A percentile compares a stretch with the other conserved stretches of the same genome.
phyloP scores from a whole-genome alignment of 345 rosid species.

The Citrus mangshanensis region DNA sequence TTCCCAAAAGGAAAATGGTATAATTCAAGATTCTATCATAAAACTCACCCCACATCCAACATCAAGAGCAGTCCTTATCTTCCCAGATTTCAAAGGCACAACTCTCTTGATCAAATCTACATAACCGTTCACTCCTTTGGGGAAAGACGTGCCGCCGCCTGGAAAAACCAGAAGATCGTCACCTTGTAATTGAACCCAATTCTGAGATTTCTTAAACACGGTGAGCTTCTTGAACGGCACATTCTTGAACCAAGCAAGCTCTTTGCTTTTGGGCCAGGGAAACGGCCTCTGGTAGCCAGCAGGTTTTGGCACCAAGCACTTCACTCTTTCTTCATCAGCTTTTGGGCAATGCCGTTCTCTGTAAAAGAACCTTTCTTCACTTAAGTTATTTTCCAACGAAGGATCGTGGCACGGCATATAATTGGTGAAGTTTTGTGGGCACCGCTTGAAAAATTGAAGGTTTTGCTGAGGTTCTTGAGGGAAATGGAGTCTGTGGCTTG shows the following conservation, averaged over 20 bases:
- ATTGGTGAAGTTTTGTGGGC: constrained; percentile 54
- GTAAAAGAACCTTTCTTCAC: constrained; percentile 32
- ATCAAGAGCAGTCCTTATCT: constrained; percentile 58
- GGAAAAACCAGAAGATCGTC: constrained; percentile 54
- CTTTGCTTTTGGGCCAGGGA: constrained; percentile 62
- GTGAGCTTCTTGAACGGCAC: constrained; percentile 52
- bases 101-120: constrained; percentile 40
- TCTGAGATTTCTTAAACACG: constrained; percentile 52
- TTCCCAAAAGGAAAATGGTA: neutral
- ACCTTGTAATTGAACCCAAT: constrained; percentile 58
- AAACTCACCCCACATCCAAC: constrained; percentile 69
- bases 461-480: constrained; percentile 16
- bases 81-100: constrained; percentile 56
- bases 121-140: constrained; percentile 54
- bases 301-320: constrained; percentile 63
- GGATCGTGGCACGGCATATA: constrained; percentile 66
- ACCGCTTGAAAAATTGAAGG: constrained; percentile 26
- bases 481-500: constrained; percentile 34
- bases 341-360: constrained; percentile 64
- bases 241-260: constrained; percentile 52
- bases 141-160: constrained; percentile 76
- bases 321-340: constrained; percentile 20
- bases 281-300: constrained; percentile 49
- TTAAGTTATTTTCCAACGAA: constrained; percentile 31
- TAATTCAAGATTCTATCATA: neutral